phyloP scores from a whole-genome alignment of 352 stramenopile genomes.

The Phytophthora sojae region DNA sequence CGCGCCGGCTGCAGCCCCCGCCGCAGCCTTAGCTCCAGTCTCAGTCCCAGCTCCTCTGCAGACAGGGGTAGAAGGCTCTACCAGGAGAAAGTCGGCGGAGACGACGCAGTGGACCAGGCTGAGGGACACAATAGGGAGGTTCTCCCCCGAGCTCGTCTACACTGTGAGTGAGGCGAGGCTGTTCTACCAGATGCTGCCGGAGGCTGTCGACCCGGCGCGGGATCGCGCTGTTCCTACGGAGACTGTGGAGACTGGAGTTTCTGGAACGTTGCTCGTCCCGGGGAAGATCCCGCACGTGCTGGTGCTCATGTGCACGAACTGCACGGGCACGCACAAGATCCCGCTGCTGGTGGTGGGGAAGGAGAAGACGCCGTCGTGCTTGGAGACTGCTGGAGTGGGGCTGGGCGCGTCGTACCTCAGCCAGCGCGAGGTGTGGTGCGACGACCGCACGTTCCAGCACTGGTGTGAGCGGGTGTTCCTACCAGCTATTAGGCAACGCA shows the following conservation, averaged over 20 bases:
- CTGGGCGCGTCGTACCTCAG: constrained; percentile 42
- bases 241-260: constrained; percentile 12
- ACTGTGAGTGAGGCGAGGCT: constrained; percentile 57
- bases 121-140: constrained; percentile 36
- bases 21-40: no score
- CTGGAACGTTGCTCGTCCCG: neutral
- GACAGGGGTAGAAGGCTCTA: neutral
- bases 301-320: constrained; percentile 61
- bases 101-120: constrained; percentile 36
- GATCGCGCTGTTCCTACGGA: neutral
- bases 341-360: constrained; percentile 61
- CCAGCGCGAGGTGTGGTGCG: constrained; percentile 65
- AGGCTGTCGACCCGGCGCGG: constrained; percentile 1
- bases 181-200: constrained; percentile 62
- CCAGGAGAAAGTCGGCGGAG: constrained; percentile 11
- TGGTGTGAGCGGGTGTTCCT: constrained; percentile 62
- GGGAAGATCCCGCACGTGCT: constrained; percentile 48
- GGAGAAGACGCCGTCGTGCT: constrained; percentile 38
- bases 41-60: neutral
- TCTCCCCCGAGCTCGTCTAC: constrained; percentile 57
- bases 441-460: constrained; percentile 58
- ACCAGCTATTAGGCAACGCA: constrained; percentile 52
- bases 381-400: constrained; percentile 12
- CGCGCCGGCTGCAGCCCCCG: neutral
- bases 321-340: constrained; percentile 64